A percentile compares a stretch with the other conserved stretches of the same genome.
Conservation (phyloP, 148 eudicot genomes). For the Agrostemma githago region DNA sequence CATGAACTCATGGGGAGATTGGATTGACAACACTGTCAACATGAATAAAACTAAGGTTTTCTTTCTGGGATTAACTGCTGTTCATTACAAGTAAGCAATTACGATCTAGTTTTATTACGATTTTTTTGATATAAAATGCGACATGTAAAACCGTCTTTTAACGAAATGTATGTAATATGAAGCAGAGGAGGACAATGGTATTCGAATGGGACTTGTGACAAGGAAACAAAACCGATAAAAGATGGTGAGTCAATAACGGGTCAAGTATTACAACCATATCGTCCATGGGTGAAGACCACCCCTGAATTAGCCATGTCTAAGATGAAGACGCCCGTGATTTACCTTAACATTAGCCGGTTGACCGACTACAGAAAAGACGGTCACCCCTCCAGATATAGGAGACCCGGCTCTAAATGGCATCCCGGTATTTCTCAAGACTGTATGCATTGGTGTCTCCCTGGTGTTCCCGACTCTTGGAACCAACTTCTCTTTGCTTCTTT, state of each 20-base stretch:
- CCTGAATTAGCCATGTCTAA: conserved; percentile 40
- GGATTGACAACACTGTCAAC: conserved; percentile 50
- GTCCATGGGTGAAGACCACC: conserved; percentile 39
- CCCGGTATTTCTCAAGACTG: conserved; percentile 48
- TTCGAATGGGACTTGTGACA: conserved; percentile 55
- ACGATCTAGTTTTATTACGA: no score
- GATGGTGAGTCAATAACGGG: conserved; percentile 20
- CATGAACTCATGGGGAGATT: conserved; percentile 50
- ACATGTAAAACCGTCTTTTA: neutral
- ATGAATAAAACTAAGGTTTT: conserved; percentile 35
- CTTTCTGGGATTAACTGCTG: conserved; percentile 43
- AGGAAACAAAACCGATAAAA: conserved; percentile 42
- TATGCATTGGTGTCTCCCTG: conserved; percentile 95
- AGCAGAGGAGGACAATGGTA: conserved; percentile 63
- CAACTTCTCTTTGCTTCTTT: conserved; percentile 53
- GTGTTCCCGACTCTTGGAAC: conserved; percentile 88
- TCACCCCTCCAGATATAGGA: conserved; percentile 58
- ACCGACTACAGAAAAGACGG: conserved; percentile 72
- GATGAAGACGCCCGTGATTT: conserved; percentile 49
- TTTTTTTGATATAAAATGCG: no score
- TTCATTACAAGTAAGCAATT: conserved; percentile 45
- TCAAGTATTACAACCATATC: conserved; percentile 34
- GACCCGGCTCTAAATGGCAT: conserved; percentile 10
- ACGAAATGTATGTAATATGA: neutral
- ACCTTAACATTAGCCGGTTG: conserved; percentile 53